These are phyloP conservation scores for Tulasnella sp. DNA, from an alignment of 768 basidiomycete genomes.

Conservation along the genomic window DNA sequence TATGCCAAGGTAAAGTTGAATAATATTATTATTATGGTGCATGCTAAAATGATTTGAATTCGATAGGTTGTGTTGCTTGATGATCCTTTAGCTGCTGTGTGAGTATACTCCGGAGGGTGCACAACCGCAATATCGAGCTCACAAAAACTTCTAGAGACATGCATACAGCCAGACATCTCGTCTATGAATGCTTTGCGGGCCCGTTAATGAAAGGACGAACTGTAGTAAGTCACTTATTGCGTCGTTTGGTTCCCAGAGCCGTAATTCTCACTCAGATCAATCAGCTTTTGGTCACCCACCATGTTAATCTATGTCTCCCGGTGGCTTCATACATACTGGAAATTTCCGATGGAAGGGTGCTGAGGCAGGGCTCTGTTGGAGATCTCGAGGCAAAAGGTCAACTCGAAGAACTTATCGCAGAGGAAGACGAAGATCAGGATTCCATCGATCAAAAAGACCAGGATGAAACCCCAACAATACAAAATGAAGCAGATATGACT, in stretches of 20 bases:
- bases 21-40: too few relatives aligned
- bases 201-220: slow-evolving; percentile 51
- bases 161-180: slow-evolving; percentile 62
- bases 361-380: slow-evolving; percentile 38
- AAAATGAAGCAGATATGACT: neutral
- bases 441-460: slow-evolving; percentile 21
- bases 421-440: slow-evolving; percentile 36
- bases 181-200: slow-evolving; percentile 49
- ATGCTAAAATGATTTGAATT: neutral
- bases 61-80: slow-evolving; percentile 20
- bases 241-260: neutral
- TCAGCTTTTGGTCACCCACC: slow-evolving; percentile 65
- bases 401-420: slow-evolving; percentile 36
- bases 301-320: slow-evolving; percentile 58
- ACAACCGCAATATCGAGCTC: too few relatives aligned
- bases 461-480: neutral
- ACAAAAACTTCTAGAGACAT: slow-evolving; percentile 34
- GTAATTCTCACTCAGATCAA: neutral
- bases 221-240: slow-evolving; percentile 25
- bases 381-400: slow-evolving; percentile 35
- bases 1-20: slow-evolving; percentile 20
- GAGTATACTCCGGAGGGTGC: neutral
- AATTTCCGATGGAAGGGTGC: slow-evolving; percentile 36
- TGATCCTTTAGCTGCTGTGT: slow-evolving; percentile 16
- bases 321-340: slow-evolving; percentile 55